Percentiles rank a stretch among this genome's conserved stretches.
Conservation (phyloP, 2,329 filamentous ascomycete species). For the Talaromyces marneffei region DNA sequence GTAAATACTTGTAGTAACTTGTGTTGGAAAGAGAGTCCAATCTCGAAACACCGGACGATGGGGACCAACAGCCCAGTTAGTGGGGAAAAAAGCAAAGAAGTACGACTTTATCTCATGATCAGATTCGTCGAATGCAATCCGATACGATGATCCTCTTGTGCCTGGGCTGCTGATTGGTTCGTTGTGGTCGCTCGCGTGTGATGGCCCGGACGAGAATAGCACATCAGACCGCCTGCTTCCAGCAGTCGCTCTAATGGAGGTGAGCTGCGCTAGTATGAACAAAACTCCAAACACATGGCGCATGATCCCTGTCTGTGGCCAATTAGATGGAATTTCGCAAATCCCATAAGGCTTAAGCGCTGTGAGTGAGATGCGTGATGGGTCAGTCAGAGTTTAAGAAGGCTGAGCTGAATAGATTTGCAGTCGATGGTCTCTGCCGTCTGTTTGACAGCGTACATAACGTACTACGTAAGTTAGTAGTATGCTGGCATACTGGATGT, state of each 20-base stretch:
- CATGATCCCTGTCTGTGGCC: background rate
- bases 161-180: background rate
- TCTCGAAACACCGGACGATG: background rate
- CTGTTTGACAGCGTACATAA: too few relatives aligned
- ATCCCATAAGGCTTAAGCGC: slow-evolving; percentile 1
- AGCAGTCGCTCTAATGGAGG: background rate
- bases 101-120: background rate
- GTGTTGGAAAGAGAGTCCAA: background rate
- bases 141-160: background rate
- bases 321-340: background rate
- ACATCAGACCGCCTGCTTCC: background rate
- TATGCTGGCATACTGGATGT: background rate
- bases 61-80: background rate
- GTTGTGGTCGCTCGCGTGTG: background rate
- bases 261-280: background rate
- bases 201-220: background rate
- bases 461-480: too few relatives aligned
- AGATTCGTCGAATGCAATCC: background rate
- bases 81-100: background rate
- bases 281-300: background rate
- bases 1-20: too few relatives aligned
- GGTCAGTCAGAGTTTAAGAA: slow-evolving; percentile 1
- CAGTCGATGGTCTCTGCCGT: background rate
- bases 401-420: background rate
- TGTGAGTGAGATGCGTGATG: background rate